Conservation (phyloP, 768 basidiomycete species). For the Strobilomyces dryophilus region DNA sequence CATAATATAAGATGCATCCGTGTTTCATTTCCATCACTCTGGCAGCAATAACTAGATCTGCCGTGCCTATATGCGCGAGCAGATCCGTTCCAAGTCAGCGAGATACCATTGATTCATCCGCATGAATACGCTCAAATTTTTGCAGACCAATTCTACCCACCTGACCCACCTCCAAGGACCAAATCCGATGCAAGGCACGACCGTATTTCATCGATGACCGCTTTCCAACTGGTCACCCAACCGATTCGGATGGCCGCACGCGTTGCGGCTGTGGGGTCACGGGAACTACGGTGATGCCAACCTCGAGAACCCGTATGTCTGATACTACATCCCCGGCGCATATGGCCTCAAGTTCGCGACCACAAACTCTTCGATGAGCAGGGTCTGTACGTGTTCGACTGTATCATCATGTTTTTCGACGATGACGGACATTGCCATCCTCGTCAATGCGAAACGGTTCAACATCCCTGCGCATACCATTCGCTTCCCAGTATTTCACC, state of each 20-base stretch:
- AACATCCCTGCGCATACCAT: constrained; percentile 21
- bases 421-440: neutral
- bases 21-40: neutral
- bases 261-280: constrained; percentile 18
- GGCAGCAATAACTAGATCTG: neutral
- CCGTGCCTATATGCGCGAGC: neutral
- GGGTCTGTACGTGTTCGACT: constrained; percentile 24
- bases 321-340: constrained; percentile 22
- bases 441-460: neutral
- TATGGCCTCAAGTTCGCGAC: constrained; percentile 13
- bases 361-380: constrained; percentile 24
- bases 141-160: neutral
- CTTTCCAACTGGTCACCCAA: constrained; percentile 4
- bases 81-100: constrained; percentile 8
- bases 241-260: too few relatives aligned
- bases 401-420: constrained; percentile 21
- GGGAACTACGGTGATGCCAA: constrained; percentile 18
- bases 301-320: constrained; percentile 13
- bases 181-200: neutral
- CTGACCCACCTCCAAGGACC: neutral
- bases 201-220: neutral
- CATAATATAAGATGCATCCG: neutral
- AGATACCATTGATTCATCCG: neutral
- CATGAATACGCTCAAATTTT: neutral
- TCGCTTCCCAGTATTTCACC: constrained; percentile 18